phyloP scores from a whole-genome alignment of 495 filamentous ascomycete species.

The Penicillium riverlandense region DNA sequence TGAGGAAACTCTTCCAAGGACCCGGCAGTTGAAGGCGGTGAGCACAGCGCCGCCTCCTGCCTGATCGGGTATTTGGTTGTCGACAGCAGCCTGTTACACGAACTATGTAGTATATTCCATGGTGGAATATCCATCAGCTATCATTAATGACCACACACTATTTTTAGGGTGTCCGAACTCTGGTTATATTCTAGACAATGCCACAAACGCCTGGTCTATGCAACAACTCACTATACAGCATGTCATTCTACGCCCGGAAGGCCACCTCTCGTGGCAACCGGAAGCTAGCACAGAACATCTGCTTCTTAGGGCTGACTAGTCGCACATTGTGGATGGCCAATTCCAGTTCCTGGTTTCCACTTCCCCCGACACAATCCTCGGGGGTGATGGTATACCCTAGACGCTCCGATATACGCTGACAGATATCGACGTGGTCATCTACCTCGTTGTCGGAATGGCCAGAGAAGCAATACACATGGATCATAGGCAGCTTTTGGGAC shows the following conservation, averaged over 20 bases:
- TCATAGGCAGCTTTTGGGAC: slow-evolving; percentile 56
- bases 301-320: slow-evolving; percentile 86
- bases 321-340: slow-evolving; percentile 70
- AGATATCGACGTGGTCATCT: slow-evolving; percentile 55
- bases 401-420: slow-evolving; percentile 55
- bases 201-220: slow-evolving; percentile 10
- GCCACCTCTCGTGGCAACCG: slow-evolving; percentile 75
- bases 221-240: slow-evolving; percentile 1
- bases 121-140: no score
- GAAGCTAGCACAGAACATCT: slow-evolving; percentile 95
- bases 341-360: slow-evolving; percentile 41
- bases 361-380: slow-evolving; percentile 43
- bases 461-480: slow-evolving; percentile 90
- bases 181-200: slow-evolving; percentile 1
- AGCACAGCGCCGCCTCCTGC: slow-evolving; percentile 5
- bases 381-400: slow-evolving; percentile 54
- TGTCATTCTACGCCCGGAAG: slow-evolving; percentile 38
- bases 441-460: slow-evolving; percentile 65
- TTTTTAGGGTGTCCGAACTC: slow-evolving; percentile 8
- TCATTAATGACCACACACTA: no score
- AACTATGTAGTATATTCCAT: no score
- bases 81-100: no score
- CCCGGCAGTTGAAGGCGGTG: not conserved
- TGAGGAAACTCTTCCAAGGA: no score
- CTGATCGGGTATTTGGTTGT: not conserved